These are phyloP conservation scores for Tetragonia tetragonoides DNA, from an alignment of 148 eudicot genomes.

Conservation along the genomic window DNA sequence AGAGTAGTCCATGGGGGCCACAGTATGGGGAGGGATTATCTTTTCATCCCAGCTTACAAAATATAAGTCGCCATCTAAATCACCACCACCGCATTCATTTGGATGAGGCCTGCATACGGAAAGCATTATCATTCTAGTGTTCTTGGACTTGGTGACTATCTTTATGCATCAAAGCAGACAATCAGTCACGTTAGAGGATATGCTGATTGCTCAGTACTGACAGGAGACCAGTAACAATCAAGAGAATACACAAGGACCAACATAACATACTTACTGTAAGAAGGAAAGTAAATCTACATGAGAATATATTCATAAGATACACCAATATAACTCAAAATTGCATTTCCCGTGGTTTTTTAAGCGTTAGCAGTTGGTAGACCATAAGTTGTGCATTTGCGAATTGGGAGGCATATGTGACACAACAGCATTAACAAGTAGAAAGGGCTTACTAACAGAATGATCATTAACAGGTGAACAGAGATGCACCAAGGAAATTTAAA, in stretches of 20 bases:
- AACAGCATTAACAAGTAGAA: not conserved
- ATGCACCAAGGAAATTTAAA: not conserved
- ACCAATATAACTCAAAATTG: not conserved
- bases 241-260: too few species aligned
- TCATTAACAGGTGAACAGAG: too few species aligned
- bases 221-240: not conserved
- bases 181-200: not conserved
- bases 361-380: not conserved
- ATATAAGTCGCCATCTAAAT: slow-evolving; percentile 91
- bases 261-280: not conserved
- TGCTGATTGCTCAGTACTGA: not conserved
- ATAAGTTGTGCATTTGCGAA: not conserved
- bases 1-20: slow-evolving; percentile 91
- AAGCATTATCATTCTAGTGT: slow-evolving; percentile 6
- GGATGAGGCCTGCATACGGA: slow-evolving; percentile 80
- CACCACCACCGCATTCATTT: slow-evolving; percentile 98
- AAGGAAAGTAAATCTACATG: not conserved
- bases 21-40: slow-evolving; percentile 63
- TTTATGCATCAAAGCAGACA: not conserved
- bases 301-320: not conserved
- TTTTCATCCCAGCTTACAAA: slow-evolving; percentile 88
- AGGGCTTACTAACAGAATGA: not conserved
- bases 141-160: not conserved
- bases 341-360: not conserved
- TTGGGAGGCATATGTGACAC: not conserved